Percentiles rank a stretch among this genome's conserved stretches.
Evolutionary conservation across 495 filamentous ascomycete species (phyloP).

Genomic region (Penicillium steckii): DNA sequence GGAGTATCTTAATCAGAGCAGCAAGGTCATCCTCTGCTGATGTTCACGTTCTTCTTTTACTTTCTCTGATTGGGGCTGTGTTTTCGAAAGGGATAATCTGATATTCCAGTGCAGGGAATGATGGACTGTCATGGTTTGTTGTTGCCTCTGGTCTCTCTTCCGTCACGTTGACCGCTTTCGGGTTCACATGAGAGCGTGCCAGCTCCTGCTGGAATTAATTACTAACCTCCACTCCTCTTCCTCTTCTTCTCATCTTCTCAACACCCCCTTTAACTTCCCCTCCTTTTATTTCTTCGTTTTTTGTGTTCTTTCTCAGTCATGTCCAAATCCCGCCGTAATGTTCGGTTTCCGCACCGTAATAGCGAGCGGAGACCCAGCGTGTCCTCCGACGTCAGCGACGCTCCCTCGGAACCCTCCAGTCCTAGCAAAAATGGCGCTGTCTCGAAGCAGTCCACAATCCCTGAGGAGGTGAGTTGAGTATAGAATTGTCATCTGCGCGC

Average conservation of each 20-base stretch:
- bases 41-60: not conserved
- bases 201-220: not conserved
- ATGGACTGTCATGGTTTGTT: not conserved
- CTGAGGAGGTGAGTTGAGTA: conserved; percentile 45
- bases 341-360: conserved; percentile 74
- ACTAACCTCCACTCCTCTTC: conserved; percentile 13
- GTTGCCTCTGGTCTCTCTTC: not conserved
- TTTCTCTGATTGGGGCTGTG: not conserved
- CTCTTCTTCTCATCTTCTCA: conserved; percentile 19
- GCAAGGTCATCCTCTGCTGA: not conserved
- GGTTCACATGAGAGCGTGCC: conserved; percentile 26
- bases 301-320: conserved; percentile 39
- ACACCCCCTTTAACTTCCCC: conserved; percentile 6
- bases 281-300: conserved; percentile 5
- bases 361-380: conserved; percentile 66
- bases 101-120: not conserved
- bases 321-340: conserved; percentile 75
- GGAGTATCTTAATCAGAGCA: not conserved
- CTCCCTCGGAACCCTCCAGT: conserved; percentile 60
- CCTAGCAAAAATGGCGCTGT: conserved; percentile 47
- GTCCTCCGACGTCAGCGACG: conserved; percentile 75
- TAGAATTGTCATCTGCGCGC: not conserved
- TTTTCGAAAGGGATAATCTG: not conserved
- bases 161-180: conserved; percentile 23
- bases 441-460: conserved; percentile 46